Evolutionary conservation across 495 filamentous ascomycete genomes (phyloP).

Genomic region (Bathelium albidoporum): DNA sequence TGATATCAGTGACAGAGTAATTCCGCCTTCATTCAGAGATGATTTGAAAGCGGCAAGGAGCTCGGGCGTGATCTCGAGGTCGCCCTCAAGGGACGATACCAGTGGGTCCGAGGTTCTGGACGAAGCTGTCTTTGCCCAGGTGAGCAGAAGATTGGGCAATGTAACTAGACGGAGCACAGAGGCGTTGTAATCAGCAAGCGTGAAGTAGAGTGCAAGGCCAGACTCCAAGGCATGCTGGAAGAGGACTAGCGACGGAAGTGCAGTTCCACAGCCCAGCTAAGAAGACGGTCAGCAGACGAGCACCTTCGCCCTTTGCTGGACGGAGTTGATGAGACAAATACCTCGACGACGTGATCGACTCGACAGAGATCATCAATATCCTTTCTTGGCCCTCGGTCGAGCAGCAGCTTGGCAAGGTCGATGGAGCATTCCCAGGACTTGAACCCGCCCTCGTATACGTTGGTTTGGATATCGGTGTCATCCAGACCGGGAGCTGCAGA

Average conservation of each 20-base stretch:
- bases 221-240: conserved; percentile 57
- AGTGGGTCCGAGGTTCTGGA: conserved; percentile 17
- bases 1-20: conserved; percentile 64
- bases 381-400: conserved; percentile 29
- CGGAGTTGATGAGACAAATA: conserved; percentile 30
- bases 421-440: conserved; percentile 97
- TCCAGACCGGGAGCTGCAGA: conserved; percentile 7
- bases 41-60: conserved; percentile 52
- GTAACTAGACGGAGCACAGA: conserved; percentile 78
- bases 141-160: conserved; percentile 75
- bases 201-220: conserved; percentile 44
- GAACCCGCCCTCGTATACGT: conserved; percentile 95
- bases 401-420: conserved; percentile 68
- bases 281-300: not conserved
- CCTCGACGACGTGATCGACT: conserved; percentile 61
- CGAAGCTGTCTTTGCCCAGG: conserved; percentile 53
- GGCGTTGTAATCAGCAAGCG: conserved; percentile 82
- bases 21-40: conserved; percentile 44
- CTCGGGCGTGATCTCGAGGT: conserved; percentile 61
- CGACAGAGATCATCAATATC: conserved; percentile 29
- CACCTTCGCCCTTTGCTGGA: not conserved
- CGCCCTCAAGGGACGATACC: conserved; percentile 38
- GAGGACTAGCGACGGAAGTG: conserved; percentile 67
- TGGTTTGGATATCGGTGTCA: conserved; percentile 64
- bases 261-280: conserved; percentile 85